Base-by-base conservation (phyloP, 129 eudicot genomes). In the Lactuca saligna region DNA sequence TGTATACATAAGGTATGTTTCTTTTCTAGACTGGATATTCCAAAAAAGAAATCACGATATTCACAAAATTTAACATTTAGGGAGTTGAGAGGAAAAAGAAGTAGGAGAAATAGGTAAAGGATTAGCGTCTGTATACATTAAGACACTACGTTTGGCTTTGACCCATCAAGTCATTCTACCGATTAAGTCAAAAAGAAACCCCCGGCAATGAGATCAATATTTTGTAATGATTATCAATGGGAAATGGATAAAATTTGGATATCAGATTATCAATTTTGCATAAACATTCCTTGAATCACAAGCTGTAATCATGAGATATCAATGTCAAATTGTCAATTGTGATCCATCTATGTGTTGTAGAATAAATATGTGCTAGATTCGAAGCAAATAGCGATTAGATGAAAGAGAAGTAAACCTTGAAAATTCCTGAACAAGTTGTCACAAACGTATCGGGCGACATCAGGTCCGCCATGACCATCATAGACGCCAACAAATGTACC, bases 391-490 rank as follows among this genome's bases (percentile, higher is more conserved):
- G 38, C 0, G 38, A 51, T 59, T 16, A 12, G n/a, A 55, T 37
- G 11, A 61, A n/a, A 55, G 13, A 16, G 58, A 44, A 53, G 66
- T 75, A 51, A 77, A 87, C 95, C 90, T 84, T 66, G 82, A 53
- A 87, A 79, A 60, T 84, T 69, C 64, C 70, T 72, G 61, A 84
- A 87, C 57, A 87, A 34, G 54, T 84, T 72, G 78, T 87, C 90
- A 14, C 84, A 79, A 5, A 87, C 88, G 17, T 76, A 87, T 17
- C 87, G 81, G 25, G 95, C 89, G 1, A 79, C 83, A 49, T 82
- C 83, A 1, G 85, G 89, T 1, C 95, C 95, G 17, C 89, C 90
- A 65, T 87, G 95, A 39, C 95, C 95, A 75, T 87, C 95, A 62
- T 87, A 84, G 41, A 87, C 90, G 17, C 95, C 95, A 56, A 87